Base-by-base conservation (phyloP, 352 stramenopile species). In the Pythium pyrilobum region DNA sequence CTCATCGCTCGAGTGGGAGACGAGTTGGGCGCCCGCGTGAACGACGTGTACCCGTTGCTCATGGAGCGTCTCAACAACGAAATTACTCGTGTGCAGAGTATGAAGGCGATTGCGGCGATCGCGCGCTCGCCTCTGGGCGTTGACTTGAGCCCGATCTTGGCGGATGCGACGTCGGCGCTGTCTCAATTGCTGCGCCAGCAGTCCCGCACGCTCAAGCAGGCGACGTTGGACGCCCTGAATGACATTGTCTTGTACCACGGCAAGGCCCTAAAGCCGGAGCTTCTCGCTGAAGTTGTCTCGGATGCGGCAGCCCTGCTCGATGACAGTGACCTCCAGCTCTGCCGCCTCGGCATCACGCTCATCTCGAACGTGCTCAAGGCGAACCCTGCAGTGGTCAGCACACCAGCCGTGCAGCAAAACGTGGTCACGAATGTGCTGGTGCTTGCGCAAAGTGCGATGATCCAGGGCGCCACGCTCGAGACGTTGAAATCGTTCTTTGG, bases 41-140 rank as follows among this genome's bases (percentile, higher is more conserved):
- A 72, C 16, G 80, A 89, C 52, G 77, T 98, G 40, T 91, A 98
- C 20, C 77, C 79, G 13, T 59, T 99, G 13, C 68, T 99, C 8
- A 92, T 98, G 67, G 96, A 99, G 56, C 88, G 95, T 47, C 77
- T 99, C 9, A 91, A 95, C 53, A 99, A 99, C 67, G 97, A 99
- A 71, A 98, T 98, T 51, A 99, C 96, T 18, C 89, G 97, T 18
- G 85, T 98, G 33, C 79, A 96, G 42, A 97, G 93, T 16, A 98
- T 99, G 62, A 98, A 98, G 71, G 95, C 95, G 3, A 79, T 99
- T 20, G 83, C 76, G 13, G 71, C 72, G 15, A 96, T 98, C 60
- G 94, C 90, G 21, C 74, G 73, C 5, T 95, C 90, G 6, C 85
- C 85, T 39, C 59, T 95, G 2, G 57, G 74, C 16, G 68, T 99